Evolutionary conservation across 2,329 filamentous ascomycete species (phyloP).

Genomic region (Paramyrothecium sp.): DNA sequence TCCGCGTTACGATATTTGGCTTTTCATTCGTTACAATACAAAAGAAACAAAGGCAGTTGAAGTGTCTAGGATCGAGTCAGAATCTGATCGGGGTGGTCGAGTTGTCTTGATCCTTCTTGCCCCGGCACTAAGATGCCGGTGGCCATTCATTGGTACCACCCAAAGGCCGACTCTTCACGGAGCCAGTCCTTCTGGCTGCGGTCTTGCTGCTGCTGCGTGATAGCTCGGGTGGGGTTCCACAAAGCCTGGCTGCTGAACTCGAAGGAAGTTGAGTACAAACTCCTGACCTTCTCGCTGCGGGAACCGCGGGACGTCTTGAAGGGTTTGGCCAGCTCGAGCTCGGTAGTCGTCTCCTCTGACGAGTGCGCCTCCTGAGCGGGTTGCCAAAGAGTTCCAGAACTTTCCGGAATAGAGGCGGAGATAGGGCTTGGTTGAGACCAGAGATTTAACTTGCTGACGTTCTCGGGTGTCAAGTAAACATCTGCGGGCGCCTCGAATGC

Average conservation of each 20-base stretch:
- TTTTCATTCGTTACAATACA: too few relatives aligned
- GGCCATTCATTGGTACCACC: background rate
- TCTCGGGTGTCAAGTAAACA: background rate
- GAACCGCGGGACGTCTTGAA: background rate
- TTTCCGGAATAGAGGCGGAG: background rate
- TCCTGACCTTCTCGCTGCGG: background rate
- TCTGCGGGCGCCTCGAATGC: background rate
- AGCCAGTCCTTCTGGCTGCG: background rate
- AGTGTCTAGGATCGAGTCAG: too few relatives aligned
- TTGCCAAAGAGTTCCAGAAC: background rate
- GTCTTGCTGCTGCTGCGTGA: slow-evolving; percentile 9
- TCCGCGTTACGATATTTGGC: too few relatives aligned
- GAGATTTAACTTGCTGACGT: background rate
- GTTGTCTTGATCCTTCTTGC: too few relatives aligned
- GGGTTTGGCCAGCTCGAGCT: background rate
- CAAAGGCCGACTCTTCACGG: background rate
- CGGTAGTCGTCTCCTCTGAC: background rate
- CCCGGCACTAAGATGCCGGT: background rate
- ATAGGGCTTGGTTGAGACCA: background rate
- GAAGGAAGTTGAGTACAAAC: slow-evolving; percentile 11
- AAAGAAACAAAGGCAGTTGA: too few relatives aligned
- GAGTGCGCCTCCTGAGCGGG: background rate
- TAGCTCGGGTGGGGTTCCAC: slow-evolving; percentile 14
- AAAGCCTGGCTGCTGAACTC: slow-evolving; percentile 22
- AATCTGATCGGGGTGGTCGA: too few relatives aligned